Percentiles rank a stretch among this genome's conserved stretches.
These are phyloP conservation scores for Lathyrus oleraceus DNA, from an alignment of 306 rosid genomes.

Conservation along the genomic window DNA sequence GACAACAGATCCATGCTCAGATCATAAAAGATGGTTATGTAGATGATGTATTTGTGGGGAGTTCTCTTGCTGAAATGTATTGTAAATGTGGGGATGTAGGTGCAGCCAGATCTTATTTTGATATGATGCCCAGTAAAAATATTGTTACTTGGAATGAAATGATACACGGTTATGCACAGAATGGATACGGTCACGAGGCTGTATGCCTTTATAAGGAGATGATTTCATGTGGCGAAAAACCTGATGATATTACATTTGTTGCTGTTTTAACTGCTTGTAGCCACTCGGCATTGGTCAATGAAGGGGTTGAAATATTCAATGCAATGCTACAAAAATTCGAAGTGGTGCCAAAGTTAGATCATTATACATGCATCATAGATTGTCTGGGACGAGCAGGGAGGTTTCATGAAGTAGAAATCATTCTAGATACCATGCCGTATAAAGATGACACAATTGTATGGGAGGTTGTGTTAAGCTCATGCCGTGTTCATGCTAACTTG, in stretches of 20 bases:
- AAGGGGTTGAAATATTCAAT: constrained; percentile 65
- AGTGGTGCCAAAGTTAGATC: constrained; percentile 58
- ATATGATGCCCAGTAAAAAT: constrained; percentile 55
- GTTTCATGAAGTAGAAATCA: constrained; percentile 63
- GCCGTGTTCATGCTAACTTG: constrained; percentile 66
- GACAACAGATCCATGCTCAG: constrained; percentile 65
- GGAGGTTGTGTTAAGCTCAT: constrained; percentile 83
- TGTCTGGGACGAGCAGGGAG: constrained; percentile 72
- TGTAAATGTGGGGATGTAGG: constrained; percentile 70
- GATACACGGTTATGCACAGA: constrained; percentile 86
- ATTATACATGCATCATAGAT: constrained; percentile 73
- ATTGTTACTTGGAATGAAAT: constrained; percentile 77
- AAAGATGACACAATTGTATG: constrained; percentile 77
- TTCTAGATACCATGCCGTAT: constrained; percentile 62
- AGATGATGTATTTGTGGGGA: constrained; percentile 65
- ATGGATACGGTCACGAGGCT: constrained; percentile 67
- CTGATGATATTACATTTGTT: constrained; percentile 64
- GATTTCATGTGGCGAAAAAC: constrained; percentile 57
- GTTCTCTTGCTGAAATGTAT: constrained; percentile 74
- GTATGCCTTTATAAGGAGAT: constrained; percentile 61
- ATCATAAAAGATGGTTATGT: constrained; percentile 63
- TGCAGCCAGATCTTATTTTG: constrained; percentile 51
- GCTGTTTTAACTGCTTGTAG: constrained; percentile 77
- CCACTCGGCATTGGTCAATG: constrained; percentile 76
- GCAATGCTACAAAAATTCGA: constrained; percentile 58